phyloP scores from a whole-genome alignment of 495 filamentous ascomycete species.

The Penicillium paxilli region DNA sequence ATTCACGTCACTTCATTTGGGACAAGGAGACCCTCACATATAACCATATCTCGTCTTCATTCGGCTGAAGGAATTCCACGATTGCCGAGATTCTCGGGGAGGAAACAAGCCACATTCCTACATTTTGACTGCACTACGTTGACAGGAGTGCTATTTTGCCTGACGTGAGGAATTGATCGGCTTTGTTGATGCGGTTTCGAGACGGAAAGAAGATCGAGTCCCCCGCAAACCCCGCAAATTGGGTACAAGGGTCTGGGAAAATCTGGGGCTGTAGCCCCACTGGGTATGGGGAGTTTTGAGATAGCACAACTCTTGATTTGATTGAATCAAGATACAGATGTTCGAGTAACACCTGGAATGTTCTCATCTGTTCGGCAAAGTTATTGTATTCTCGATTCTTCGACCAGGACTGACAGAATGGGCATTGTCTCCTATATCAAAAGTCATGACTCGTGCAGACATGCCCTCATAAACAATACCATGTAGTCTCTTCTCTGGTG shows the following conservation, averaged over 20 bases:
- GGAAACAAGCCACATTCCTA: neutral
- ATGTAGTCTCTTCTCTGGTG: too few species aligned
- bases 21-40: neutral
- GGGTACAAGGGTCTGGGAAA: neutral
- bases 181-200: neutral
- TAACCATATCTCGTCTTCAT: neutral
- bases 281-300: neutral
- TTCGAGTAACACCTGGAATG: too few species aligned
- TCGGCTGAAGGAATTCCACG: neutral
- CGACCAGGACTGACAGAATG: too few species aligned
- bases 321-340: too few species aligned
- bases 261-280: conserved; percentile 12
- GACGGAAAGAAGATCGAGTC: neutral
- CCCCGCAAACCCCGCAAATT: conserved; percentile 12
- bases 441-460: too few species aligned
- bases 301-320: neutral
- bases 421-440: too few species aligned
- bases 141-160: neutral
- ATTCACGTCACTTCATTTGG: too few species aligned
- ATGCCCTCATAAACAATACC: too few species aligned
- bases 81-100: neutral
- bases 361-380: too few species aligned
- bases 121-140: neutral
- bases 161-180: neutral
- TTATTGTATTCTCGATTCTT: too few species aligned